Evolutionary conservation across 495 filamentous ascomycete species (phyloP).

Genomic region (Hyaloscypha variabilis): DNA sequence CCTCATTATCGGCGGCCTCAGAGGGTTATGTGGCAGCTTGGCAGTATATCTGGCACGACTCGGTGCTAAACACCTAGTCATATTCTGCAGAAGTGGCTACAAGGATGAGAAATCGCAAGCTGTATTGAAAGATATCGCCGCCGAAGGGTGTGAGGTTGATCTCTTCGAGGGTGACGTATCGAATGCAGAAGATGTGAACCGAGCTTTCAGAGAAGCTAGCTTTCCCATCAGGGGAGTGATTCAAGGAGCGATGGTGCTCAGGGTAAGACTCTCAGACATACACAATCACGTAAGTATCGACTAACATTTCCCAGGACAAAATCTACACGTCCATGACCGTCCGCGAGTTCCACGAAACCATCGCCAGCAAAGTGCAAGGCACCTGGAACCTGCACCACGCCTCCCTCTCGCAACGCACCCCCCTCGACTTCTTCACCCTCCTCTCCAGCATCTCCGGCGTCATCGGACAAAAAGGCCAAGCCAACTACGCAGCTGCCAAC

Average conservation of each 20-base stretch:
- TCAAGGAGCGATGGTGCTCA: slow-evolving; percentile 51
- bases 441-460: slow-evolving; percentile 62
- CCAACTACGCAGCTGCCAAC: slow-evolving; percentile 66
- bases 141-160: slow-evolving; percentile 25
- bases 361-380: slow-evolving; percentile 43
- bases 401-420: slow-evolving; percentile 24
- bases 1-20: slow-evolving; percentile 60
- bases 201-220: slow-evolving; percentile 31
- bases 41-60: slow-evolving; percentile 49
- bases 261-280: slow-evolving; percentile 21
- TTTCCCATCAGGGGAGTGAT: slow-evolving; percentile 48
- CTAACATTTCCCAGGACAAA: background rate
- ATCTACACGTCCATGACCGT: slow-evolving; percentile 39
- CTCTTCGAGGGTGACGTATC: slow-evolving; percentile 39
- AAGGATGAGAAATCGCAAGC: slow-evolving; percentile 24
- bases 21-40: slow-evolving; percentile 51
- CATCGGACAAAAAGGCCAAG: slow-evolving; percentile 60
- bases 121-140: slow-evolving; percentile 29
- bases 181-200: background rate
- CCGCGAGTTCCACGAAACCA: slow-evolving; percentile 33
- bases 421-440: slow-evolving; percentile 63
- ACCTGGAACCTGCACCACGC: slow-evolving; percentile 42
- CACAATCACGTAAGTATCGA: slow-evolving; percentile 35
- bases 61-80: slow-evolving; percentile 56
- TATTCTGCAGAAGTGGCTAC: slow-evolving; percentile 55